Base-by-base conservation (phyloP, 805 yeast genomes). In the Metschnikowia amazonensis region DNA sequence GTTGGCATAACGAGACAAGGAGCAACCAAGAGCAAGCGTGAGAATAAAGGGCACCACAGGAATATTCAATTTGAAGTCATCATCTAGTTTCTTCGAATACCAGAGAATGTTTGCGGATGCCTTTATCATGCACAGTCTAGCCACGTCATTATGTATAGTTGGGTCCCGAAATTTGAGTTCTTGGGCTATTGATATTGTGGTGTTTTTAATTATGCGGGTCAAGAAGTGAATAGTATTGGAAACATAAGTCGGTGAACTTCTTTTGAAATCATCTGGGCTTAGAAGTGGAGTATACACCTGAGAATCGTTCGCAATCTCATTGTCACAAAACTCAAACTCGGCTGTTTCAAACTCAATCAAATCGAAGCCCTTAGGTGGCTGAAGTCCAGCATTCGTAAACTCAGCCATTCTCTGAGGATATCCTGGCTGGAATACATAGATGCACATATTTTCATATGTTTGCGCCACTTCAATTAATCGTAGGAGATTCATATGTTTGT, bases 361-460 rank as follows among this genome's bases (percentile, higher is more conserved):
- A 47, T 63, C 50, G 40, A 62, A 61, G 29, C 44, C 33, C 31
- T 51, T 48, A 42, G 55, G 52, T 10, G 42, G 28, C 13, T 21
- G 20, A 17, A 16, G 21, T 16, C 42, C 42, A 21, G 28, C 18
- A 8, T 28, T 14, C 10, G 23, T 21, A n/a, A 37, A n/a, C 9
- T 20, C 41, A 2, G 42, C 34, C 13, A 23, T 23, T 21, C 29
- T 18, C 9, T 7, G 27, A 16, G 34, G 42, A 21, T 39, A 39
- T 10, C 63, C 51, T n/a, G 42, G 42, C 21, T 44, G 47, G 34
- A 43, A 70, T 43, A 67, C 54, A 33, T 62, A 57, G 31, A 49
- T 56, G 21, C 69, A 54, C 42, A 70, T 72, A 32, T 60, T 55
- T 46, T 71, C 76, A 38, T 70, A 55, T 20, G 59, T 49, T 17